Percentiles rank a stretch among this genome's conserved stretches.
Evolutionary conservation across 192 early-diverging fungal species (phyloP).

Genomic region (Backusella tuberculispora): DNA sequence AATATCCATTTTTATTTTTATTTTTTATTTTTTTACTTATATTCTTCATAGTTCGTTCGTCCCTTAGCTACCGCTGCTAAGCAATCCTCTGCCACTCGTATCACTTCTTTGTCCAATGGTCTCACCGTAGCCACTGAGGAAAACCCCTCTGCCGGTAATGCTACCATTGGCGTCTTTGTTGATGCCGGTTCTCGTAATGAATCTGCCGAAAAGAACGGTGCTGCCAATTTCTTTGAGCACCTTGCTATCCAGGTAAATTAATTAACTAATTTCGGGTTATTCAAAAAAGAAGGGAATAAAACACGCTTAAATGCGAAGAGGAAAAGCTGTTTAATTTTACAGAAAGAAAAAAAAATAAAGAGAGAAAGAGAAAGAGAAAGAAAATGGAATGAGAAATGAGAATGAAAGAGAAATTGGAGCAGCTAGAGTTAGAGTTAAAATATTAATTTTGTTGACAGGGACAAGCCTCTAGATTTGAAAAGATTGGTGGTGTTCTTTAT

Average conservation of each 20-base stretch:
- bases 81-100: conserved; percentile 54
- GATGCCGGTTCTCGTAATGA: conserved; percentile 86
- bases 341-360: not conserved
- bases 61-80: conserved; percentile 58
- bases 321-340: not conserved
- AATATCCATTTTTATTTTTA: not conserved
- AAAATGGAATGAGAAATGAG: not conserved
- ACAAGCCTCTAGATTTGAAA: conserved; percentile 74
- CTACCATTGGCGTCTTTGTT: conserved; percentile 89
- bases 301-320: too few relatives aligned
- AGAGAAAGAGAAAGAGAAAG: not conserved
- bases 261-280: not conserved
- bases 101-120: conserved; percentile 76
- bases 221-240: conserved; percentile 97
- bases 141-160: conserved; percentile 76
- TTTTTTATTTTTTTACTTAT: conserved; percentile 19
- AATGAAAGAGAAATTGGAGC: not conserved
- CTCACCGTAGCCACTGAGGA: conserved; percentile 86
- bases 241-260: conserved; percentile 91
- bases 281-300: not conserved
- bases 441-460: conserved; percentile 11
- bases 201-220: conserved; percentile 84
- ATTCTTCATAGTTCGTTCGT: conserved; percentile 48
- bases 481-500: conserved; percentile 96
- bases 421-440: not conserved